Base-by-base conservation (phyloP, 805 yeast genomes). In the Metschnikowia cubensis region DNA sequence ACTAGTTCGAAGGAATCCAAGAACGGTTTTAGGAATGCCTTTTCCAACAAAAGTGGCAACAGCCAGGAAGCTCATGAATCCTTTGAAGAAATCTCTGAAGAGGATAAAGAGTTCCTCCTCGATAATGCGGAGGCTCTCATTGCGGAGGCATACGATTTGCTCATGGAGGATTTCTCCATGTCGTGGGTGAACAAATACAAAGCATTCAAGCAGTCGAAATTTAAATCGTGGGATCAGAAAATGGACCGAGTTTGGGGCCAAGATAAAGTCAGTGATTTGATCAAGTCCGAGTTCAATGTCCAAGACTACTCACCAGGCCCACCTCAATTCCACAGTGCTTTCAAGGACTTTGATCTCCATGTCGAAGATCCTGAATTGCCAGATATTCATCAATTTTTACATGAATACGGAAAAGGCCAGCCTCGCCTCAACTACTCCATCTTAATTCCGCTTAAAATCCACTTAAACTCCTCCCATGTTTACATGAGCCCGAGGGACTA, bases 371-470 rank as follows among this genome's bases (percentile, higher is more conserved):
- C 73, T 1, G 47, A 57, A 11, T 53, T 70, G n/a, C 58, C 55
- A 3, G 70, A 73, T 49, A 52, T 74, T n/a, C 71, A 73, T 47
- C 55, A 69, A 32, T 74, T 71, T 46, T 56, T 74, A n/a, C 56
- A 59, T 40, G 62, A 63, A 0, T 60, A 64, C 44, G 75, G 72
- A 5, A 67, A 80, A 52, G 76, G 78, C 1, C 81, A 82, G 50
- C 89, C 89, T 0, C 73, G 66, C 42, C 70, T 75, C 48, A 64
- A 62, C 4, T 84, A 83, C 58, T 81, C 87, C 6, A 75, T 83
- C 20, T 65, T 84, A 36, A 62, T 81, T 6, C 83, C 86, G 0
- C 51, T 81, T 44, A 74, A 69, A 43, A 50, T 81, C 8, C 69
- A 70, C n/a, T 58, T 83, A 10, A 32, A 50, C 17, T 51, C 57